A percentile compares a stretch with the other conserved stretches of the same genome.
Evolutionary conservation across 2,329 filamentous ascomycete genomes (phyloP).

Genomic region (Aspergillus brasiliensis): DNA sequence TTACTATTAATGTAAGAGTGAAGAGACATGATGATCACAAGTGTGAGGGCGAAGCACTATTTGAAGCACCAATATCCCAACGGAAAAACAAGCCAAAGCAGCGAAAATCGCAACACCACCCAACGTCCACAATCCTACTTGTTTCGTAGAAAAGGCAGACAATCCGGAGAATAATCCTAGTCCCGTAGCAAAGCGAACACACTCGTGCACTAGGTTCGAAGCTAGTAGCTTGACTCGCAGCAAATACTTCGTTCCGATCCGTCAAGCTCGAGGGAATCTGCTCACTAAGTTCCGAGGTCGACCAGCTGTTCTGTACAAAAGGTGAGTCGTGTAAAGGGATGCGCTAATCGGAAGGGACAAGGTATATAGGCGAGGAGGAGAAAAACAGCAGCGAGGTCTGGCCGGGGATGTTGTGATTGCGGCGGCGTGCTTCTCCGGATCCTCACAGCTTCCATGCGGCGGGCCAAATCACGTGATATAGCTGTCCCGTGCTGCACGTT

Average conservation of each 20-base stretch:
- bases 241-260: conserved; percentile 1
- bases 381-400: conserved; percentile 1
- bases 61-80: neutral
- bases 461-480: conserved; percentile 4
- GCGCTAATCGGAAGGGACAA: neutral
- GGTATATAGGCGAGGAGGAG: neutral
- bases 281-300: no score
- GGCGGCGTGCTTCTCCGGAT: conserved; percentile 7
- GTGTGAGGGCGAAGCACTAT: neutral
- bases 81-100: neutral
- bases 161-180: neutral
- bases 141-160: neutral
- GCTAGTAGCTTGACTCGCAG: neutral
- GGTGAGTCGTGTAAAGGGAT: neutral
- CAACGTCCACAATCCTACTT: no score
- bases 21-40: conserved; percentile 51
- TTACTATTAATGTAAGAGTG: conserved; percentile 57
- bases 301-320: neutral
- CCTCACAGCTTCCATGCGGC: conserved; percentile 4
- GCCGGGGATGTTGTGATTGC: neutral
- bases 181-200: neutral
- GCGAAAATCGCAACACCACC: neutral
- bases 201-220: neutral
- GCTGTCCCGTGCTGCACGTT: conserved; percentile 1
- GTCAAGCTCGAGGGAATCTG: neutral